Evolutionary conservation across 352 stramenopile species (phyloP).

Genomic region (Globisporangium paddicum): DNA sequence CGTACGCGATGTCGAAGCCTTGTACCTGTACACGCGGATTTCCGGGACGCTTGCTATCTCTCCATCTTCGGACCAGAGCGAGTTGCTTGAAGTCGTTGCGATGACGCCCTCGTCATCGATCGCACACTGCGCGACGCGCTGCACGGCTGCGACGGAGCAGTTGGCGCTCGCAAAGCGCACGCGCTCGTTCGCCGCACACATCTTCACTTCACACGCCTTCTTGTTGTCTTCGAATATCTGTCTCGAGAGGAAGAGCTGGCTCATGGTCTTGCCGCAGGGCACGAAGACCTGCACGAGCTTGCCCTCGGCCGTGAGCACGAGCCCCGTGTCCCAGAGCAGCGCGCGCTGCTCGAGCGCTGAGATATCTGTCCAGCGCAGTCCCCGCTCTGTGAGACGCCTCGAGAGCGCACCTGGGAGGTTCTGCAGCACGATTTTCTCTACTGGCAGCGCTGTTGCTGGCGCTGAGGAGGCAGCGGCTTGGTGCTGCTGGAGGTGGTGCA

Average conservation of each 20-base stretch:
- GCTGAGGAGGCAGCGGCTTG: neutral
- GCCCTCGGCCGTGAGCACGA: conserved; percentile 23
- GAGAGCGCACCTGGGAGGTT: neutral
- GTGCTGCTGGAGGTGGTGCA: conserved; percentile 2
- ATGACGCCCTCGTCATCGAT: conserved; percentile 1
- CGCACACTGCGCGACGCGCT: conserved; percentile 3
- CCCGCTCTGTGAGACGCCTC: neutral
- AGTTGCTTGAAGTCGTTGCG: neutral
- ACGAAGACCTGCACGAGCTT: conserved; percentile 10
- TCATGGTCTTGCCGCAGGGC: conserved; percentile 7
- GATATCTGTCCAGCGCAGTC: neutral
- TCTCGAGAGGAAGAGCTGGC: conserved; percentile 3
- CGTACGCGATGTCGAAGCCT: neutral
- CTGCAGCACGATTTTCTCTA: neutral
- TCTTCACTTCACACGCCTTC: neutral
- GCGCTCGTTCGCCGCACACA: neutral
- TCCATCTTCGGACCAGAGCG: conserved; percentile 6
- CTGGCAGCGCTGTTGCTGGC: neutral
- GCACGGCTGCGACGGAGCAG: neutral
- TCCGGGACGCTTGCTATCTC: conserved; percentile 1
- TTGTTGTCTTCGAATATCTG: conserved; percentile 2
- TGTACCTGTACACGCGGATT: neutral
- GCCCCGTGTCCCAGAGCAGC: conserved; percentile 45
- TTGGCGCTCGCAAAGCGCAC: conserved; percentile 5
- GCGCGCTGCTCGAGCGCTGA: conserved; percentile 31